phyloP scores from a whole-genome alignment of 2,329 filamentous ascomycete genomes.

The Botrytis hyacinthi region DNA sequence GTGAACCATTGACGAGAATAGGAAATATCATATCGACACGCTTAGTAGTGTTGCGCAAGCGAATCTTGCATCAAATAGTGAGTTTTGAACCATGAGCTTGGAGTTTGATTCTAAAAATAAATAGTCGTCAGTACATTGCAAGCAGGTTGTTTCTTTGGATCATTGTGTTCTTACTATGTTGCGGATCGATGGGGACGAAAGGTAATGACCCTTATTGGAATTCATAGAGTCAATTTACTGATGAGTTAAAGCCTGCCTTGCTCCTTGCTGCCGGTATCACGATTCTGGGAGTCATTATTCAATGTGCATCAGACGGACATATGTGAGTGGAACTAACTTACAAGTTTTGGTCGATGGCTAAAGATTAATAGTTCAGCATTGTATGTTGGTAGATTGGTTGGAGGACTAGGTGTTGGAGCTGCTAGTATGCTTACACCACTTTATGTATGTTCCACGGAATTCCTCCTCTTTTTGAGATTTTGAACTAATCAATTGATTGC shows the following conservation, averaged over 20 bases:
- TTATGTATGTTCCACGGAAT: constrained; percentile 31
- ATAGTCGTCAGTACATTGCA: constrained; percentile 68
- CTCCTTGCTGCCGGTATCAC: constrained; percentile 57
- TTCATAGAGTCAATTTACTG: neutral
- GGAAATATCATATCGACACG: constrained; percentile 41
- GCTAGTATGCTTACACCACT: constrained; percentile 43
- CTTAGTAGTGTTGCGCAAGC: constrained; percentile 38
- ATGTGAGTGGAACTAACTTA: constrained; percentile 38
- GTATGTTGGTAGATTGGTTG: constrained; percentile 61
- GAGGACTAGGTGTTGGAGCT: constrained; percentile 51
- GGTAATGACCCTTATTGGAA: constrained; percentile 10
- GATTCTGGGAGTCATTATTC: constrained; percentile 61
- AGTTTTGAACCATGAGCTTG: neutral
- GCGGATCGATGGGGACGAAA: constrained; percentile 40
- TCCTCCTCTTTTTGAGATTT: constrained; percentile 37
- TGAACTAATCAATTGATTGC: constrained; percentile 43
- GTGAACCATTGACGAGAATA: constrained; percentile 31
- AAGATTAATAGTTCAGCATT: constrained; percentile 46
- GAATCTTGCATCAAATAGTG: constrained; percentile 55
- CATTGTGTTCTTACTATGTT: constrained; percentile 48
- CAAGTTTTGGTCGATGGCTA: neutral
- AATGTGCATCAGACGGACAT: constrained; percentile 59
- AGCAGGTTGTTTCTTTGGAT: constrained; percentile 65
- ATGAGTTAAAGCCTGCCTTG: constrained; percentile 41
- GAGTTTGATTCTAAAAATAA: neutral